These are phyloP conservation scores for Pleurotus giganteus DNA, from an alignment of 768 basidiomycete species.

Conservation along the genomic window DNA sequence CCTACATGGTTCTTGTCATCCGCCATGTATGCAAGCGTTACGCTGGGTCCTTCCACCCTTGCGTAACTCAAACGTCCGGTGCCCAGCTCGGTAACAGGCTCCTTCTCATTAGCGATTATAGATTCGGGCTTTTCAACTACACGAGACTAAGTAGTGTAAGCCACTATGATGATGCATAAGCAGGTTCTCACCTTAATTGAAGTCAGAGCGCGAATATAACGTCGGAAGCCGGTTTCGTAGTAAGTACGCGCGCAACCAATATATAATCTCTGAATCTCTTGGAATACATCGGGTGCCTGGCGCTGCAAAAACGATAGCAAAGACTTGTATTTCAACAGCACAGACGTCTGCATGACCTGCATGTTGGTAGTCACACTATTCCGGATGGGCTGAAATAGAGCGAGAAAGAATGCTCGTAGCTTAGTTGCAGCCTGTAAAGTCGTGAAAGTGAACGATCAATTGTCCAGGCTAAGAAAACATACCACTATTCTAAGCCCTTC, in stretches of 20 bases:
- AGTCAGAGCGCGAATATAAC: conserved; percentile 82
- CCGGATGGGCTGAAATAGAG: conserved; percentile 79
- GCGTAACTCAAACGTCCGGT: conserved; percentile 61
- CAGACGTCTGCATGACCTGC: conserved; percentile 86
- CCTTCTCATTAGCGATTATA: conserved; percentile 48
- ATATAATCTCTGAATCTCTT: conserved; percentile 88
- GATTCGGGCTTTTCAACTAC: conserved; percentile 67
- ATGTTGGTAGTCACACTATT: conserved; percentile 87
- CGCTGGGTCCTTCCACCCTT: conserved; percentile 76
- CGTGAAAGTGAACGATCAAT: background rate
- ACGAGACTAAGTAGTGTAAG: conserved; percentile 46
- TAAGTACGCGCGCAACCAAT: conserved; percentile 80
- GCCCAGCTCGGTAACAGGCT: conserved; percentile 35
- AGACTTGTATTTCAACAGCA: conserved; percentile 78
- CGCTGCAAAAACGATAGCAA: conserved; percentile 85
- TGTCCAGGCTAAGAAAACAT: conserved; percentile 25
- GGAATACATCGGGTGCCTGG: conserved; percentile 77
- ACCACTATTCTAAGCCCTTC: conserved; percentile 91
- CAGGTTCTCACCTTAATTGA: conserved; percentile 63
- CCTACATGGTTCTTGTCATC: conserved; percentile 86
- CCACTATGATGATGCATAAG: background rate
- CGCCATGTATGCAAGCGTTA: conserved; percentile 83
- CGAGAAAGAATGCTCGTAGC: conserved; percentile 81
- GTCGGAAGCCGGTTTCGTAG: conserved; percentile 92
- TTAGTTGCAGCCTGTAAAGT: conserved; percentile 77